phyloP scores from a whole-genome alignment of 2,329 filamentous ascomycete species.

The Aureobasidium namibiae region DNA sequence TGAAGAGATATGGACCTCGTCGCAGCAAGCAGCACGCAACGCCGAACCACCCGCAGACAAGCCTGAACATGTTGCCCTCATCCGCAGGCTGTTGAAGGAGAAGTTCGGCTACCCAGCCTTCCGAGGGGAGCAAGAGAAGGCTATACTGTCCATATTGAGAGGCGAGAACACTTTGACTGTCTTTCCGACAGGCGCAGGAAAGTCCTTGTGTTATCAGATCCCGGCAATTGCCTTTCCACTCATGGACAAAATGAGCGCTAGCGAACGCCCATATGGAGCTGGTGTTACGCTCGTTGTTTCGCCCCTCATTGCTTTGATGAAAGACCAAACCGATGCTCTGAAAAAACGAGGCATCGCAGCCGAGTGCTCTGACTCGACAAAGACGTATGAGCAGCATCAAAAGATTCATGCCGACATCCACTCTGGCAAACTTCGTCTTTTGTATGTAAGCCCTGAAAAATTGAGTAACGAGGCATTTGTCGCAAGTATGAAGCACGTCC shows the following conservation, averaged over 20 bases:
- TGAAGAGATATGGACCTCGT: constrained; percentile 9
- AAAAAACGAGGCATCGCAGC: constrained; percentile 42
- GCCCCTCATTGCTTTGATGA: constrained; percentile 51
- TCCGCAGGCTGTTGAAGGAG: constrained; percentile 32
- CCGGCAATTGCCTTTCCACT: constrained; percentile 37
- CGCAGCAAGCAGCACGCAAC: neutral
- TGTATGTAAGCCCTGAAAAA: constrained; percentile 51
- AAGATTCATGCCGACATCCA: constrained; percentile 38
- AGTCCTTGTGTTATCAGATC: constrained; percentile 36
- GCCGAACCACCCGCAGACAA: neutral
- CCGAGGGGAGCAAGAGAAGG: constrained; percentile 39
- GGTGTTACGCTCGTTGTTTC: constrained; percentile 52
- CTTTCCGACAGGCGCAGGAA: constrained; percentile 37
- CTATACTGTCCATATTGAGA: constrained; percentile 34
- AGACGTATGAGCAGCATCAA: constrained; percentile 34
- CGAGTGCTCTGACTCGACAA: constrained; percentile 50
- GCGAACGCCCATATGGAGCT: constrained; percentile 24
- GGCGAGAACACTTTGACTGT: constrained; percentile 38
- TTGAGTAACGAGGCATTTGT: constrained; percentile 56
- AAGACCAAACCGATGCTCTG: constrained; percentile 52
- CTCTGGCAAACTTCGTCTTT: constrained; percentile 42
- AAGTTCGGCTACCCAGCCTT: constrained; percentile 36
- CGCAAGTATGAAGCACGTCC: constrained; percentile 45
- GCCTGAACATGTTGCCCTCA: neutral
- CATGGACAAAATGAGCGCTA: constrained; percentile 32